Evolutionary conservation across 1,284 basidiomycete species (phyloP), one percentile per base, ranked within the genome.

Genomic region (Heterobasidion annosum): DNA sequence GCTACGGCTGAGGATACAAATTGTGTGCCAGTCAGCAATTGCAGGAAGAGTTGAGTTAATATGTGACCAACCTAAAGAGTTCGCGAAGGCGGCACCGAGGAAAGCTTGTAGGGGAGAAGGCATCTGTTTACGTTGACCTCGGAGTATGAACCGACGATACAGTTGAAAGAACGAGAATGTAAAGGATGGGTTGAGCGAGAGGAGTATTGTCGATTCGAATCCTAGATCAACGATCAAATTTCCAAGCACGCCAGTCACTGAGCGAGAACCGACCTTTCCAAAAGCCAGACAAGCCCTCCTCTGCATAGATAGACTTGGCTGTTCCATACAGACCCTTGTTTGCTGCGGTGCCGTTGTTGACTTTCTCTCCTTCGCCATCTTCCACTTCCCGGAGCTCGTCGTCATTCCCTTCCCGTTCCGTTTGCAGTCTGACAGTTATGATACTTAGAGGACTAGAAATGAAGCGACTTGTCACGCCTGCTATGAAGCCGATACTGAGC

Each of bases 101-200:
- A 83, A 83, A 1, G 77, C 75, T 57, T 76, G 70, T 7, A 63
- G 57, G 1, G 75, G 68, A 1, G 63, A 67, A 5, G 73, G 69
- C 37, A 71, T 66, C 1, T 56, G 55, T 10, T 57, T 58, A 40
- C 56, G 55, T 34, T 50, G 56, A 55, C 45, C 61, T 53, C 50
- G 67, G 33, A 55, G 63, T 51, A 57, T 71, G 1, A 75, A 18
- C 13, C 73, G 70, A 45, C 76, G 69, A 58, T 74, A 75, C n/a
- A 79, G 58, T 60, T 81, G 78, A 64, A 78, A 77, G 52, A 81
- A 67, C 13, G 76, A 72, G 32, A 82, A 68, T 0, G 79, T 82
- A 19, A 82, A 68, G 0, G 79, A 75, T 1, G 81, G 81, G 54
- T 78, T 81, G 33, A 81, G 65, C 7, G 75, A 79, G 8, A 81